These are phyloP conservation scores for Tuber indicum DNA, from an alignment of 495 filamentous ascomycete genomes.

Conservation along the genomic window DNA sequence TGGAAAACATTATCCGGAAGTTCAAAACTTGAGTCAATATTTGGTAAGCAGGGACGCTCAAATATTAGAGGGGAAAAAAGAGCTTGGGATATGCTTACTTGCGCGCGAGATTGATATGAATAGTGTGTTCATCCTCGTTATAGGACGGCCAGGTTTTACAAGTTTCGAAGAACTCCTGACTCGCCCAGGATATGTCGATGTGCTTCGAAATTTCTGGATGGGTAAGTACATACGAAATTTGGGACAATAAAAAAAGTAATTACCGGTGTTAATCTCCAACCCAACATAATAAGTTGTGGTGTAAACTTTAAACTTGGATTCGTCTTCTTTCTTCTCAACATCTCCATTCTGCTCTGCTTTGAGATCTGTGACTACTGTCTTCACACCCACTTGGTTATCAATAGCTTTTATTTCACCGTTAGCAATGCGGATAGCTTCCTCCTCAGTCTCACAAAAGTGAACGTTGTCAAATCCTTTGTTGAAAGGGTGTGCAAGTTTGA, in stretches of 20 bases:
- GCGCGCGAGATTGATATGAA: slow-evolving; percentile 42
- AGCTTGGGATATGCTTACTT: slow-evolving; percentile 31
- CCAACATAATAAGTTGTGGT: slow-evolving; percentile 88
- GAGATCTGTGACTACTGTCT: slow-evolving; percentile 48
- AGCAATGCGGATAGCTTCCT: slow-evolving; percentile 61
- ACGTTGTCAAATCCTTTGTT: slow-evolving; percentile 83
- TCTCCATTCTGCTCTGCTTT: slow-evolving; percentile 46
- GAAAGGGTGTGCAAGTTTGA: slow-evolving; percentile 82
- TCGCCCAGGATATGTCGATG: slow-evolving; percentile 47
- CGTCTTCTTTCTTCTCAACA: slow-evolving; percentile 45
- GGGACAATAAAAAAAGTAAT: slow-evolving; percentile 41
- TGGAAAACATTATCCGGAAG: slow-evolving; percentile 86
- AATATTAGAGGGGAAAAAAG: slow-evolving; percentile 30
- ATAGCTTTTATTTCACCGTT: slow-evolving; percentile 49
- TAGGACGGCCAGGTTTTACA: slow-evolving; percentile 42
- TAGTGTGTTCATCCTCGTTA: slow-evolving; percentile 39
- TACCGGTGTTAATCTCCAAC: slow-evolving; percentile 62
- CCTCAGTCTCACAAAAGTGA: slow-evolving; percentile 64
- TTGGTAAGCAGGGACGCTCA: slow-evolving; percentile 17
- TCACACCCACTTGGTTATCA: slow-evolving; percentile 44
- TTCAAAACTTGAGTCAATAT: slow-evolving; percentile 55
- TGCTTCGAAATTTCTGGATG: slow-evolving; percentile 50
- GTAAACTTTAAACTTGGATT: slow-evolving; percentile 52
- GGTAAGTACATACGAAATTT: slow-evolving; percentile 31
- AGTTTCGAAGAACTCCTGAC: slow-evolving; percentile 43